Percentiles rank a stretch among this genome's conserved stretches.
phyloP scores from a whole-genome alignment of 805 yeast species.

The Gaillardinia entomophila region DNA sequence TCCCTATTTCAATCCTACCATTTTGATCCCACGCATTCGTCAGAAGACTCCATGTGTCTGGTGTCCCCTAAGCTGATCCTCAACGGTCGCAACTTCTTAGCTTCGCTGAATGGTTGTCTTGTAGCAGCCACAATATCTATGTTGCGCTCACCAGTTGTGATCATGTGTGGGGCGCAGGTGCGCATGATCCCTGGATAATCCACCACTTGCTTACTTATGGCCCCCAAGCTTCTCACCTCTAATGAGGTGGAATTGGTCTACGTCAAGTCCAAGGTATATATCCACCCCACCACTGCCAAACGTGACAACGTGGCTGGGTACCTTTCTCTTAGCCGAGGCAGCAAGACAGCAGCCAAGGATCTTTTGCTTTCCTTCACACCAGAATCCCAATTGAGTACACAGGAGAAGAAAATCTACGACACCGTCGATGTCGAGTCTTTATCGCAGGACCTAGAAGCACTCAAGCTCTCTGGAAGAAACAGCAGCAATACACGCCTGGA shows the following conservation, averaged over 20 bases:
- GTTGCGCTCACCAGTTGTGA: too few relatives aligned
- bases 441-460: constrained; percentile 12
- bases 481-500: not conserved
- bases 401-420: constrained; percentile 43
- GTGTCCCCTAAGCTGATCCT: too few relatives aligned
- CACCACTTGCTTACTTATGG: not conserved
- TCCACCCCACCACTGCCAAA: constrained; percentile 74
- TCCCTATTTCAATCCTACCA: too few relatives aligned
- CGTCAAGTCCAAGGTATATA: constrained; percentile 66
- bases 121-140: too few relatives aligned
- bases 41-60: too few relatives aligned
- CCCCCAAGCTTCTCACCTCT: not conserved
- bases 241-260: constrained; percentile 44
- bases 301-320: constrained; percentile 79
- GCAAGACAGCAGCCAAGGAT: constrained; percentile 45
- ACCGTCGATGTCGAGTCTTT: constrained; percentile 43
- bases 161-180: too few relatives aligned
- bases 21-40: too few relatives aligned
- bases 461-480: constrained; percentile 9
- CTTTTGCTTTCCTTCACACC: constrained; percentile 66
- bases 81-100: too few relatives aligned
- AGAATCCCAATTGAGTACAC: constrained; percentile 39
- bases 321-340: constrained; percentile 56
- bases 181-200: too few relatives aligned
- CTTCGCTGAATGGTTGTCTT: too few relatives aligned